These are phyloP conservation scores for Torulaspora globosa DNA, from an alignment of 1,139 yeast species.

Conservation along the genomic window DNA sequence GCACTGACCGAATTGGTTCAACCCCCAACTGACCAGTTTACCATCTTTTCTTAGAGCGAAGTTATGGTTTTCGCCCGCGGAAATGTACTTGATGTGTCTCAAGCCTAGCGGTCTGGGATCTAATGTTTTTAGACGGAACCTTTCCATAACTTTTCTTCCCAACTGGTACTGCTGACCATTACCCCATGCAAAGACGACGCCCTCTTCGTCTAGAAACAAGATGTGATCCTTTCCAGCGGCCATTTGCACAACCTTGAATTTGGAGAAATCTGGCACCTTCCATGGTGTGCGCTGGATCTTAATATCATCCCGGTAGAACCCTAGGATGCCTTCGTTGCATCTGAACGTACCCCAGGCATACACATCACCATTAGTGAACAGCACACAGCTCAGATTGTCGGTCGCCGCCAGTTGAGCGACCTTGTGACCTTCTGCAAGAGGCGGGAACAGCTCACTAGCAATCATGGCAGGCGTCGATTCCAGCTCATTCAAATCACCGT, in stretches of 20 bases:
- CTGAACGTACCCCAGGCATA: constrained; percentile 98
- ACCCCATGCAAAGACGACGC: constrained; percentile 95
- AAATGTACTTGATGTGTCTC: constrained; percentile 70
- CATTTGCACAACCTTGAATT: constrained; percentile 72
- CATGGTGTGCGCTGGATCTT: constrained; percentile 64
- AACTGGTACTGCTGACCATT: constrained; percentile 90
- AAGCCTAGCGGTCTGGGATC: constrained; percentile 71
- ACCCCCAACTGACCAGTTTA: constrained; percentile 83
- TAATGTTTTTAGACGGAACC: constrained; percentile 64
- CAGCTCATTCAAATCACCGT: constrained; percentile 77
- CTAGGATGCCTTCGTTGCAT: constrained; percentile 86
- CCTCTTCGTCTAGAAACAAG: constrained; percentile 75
- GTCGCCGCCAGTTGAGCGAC: constrained; percentile 89
- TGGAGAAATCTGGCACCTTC: constrained; percentile 46
- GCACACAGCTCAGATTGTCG: constrained; percentile 80
- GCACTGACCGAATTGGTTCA: constrained; percentile 95
- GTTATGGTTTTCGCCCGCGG: constrained; percentile 94
- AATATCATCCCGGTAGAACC: constrained; percentile 62
- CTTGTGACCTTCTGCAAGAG: constrained; percentile 40
- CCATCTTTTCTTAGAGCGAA: constrained; percentile 81
- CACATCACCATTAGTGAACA: constrained; percentile 78
- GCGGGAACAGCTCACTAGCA: constrained; percentile 53
- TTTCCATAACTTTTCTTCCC: constrained; percentile 76
- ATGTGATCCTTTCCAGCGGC: constrained; percentile 94
- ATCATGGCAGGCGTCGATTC: constrained; percentile 87